phyloP scores from a whole-genome alignment of 1,139 yeast genomes.

The Entelexis paramagnoliae region DNA sequence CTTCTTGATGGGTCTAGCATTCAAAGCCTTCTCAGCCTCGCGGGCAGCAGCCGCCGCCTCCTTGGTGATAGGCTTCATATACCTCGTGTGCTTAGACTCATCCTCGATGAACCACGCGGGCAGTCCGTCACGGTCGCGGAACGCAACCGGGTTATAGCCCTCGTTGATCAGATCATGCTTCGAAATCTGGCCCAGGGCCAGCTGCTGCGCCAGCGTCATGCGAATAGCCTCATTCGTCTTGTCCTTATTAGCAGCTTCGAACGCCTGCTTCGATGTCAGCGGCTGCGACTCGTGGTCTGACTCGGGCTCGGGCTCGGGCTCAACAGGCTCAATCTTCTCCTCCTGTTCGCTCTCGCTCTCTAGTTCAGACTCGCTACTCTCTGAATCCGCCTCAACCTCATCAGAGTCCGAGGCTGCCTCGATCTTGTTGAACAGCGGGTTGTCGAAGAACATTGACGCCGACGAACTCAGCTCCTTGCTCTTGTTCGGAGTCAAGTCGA shows the following conservation, averaged over 20 bases:
- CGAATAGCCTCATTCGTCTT: slow-evolving; percentile 30
- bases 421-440: slow-evolving; percentile 53
- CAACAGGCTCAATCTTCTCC: slow-evolving; percentile 3
- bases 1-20: slow-evolving; percentile 96
- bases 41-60: slow-evolving; percentile 91
- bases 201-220: slow-evolving; percentile 94
- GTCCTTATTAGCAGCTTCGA: slow-evolving; percentile 22
- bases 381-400: slow-evolving; percentile 15
- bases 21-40: slow-evolving; percentile 79
- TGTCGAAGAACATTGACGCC: slow-evolving; percentile 70
- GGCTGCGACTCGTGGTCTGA: slow-evolving; percentile 23
- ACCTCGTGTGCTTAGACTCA: slow-evolving; percentile 75
- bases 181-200: slow-evolving; percentile 78
- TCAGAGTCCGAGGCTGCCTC: slow-evolving; percentile 39
- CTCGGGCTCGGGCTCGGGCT: slow-evolving; percentile 25
- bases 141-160: slow-evolving; percentile 83
- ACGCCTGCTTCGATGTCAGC: slow-evolving; percentile 13
- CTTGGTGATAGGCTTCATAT: slow-evolving; percentile 84
- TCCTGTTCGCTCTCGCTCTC: slow-evolving; percentile 21
- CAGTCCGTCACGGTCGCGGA: slow-evolving; percentile 78
- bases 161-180: slow-evolving; percentile 80
- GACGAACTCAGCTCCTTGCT: slow-evolving; percentile 44
- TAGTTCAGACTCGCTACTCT: background rate
- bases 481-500: slow-evolving; percentile 34
- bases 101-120: slow-evolving; percentile 97